Base-by-base conservation (phyloP, 495 filamentous ascomycete species). In the Penicillium atrosanguineum region DNA sequence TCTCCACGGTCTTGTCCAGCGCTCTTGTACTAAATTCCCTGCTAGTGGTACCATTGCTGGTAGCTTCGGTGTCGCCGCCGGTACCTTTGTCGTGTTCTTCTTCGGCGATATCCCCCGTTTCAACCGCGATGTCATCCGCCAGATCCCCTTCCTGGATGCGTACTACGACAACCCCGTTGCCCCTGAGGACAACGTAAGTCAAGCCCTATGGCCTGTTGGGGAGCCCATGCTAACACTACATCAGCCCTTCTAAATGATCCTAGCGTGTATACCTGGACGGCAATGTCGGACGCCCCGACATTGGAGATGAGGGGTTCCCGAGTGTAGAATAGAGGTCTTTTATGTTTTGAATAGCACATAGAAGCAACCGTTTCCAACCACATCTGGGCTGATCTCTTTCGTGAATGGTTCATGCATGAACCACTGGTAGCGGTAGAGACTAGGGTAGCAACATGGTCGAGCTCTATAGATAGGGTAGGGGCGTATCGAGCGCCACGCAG, bases 21-120 rank as follows among this genome's bases (percentile, higher is more conserved):
- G 44, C 29, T 29, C 23, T 21, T 42, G 25, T 56, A 26, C 54
- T 57, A 28, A 68, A 31, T 37, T 39, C 21, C 9, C 25, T 16
- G 8, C 70, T 39, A 88, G 84, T 54, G 83, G 76, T 50, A 56
- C 68, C 29, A 79, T 82, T 20, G 75, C 76, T 16, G 80, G 61
- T 49, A 73, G 70, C 29, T 87, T 88, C 69, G 86, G 83, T 57
- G 79, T 77, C 55, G 74, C 78, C 41, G 80, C 79, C 38, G 84
- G 80, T 57, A 65, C 83, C 62, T 83, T 82, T 67, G 82, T 79
- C n/a, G 65, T 90, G 56, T 87, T 83, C 73, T 84, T 87, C 79
- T 81, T 90, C 71, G 78, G 82, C 48, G 86, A 86, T 47, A 76
- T 90, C 37, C 87, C 87, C 46, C 78, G 80, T 63, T 83, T 90